Evolutionary conservation across 2,329 filamentous ascomycete genomes (phyloP), one percentile per base, ranked within the genome.

Genomic region (Talaromyces verruculosus): DNA sequence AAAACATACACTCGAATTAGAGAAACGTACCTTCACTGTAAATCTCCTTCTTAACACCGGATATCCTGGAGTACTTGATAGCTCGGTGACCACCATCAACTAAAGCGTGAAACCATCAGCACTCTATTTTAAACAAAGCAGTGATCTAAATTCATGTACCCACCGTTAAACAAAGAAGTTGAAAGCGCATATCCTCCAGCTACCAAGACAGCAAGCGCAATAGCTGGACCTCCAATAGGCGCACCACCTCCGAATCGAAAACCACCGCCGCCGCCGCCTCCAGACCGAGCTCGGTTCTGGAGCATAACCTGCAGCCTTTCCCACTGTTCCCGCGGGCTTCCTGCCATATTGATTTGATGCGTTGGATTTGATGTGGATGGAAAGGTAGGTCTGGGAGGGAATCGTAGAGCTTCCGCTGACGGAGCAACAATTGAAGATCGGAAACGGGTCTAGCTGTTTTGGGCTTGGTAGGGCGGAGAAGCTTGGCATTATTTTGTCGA

Each of bases 1-100:
- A 25, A n/a, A 13, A 2, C 19, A 8, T 25, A 19, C 22, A 7
- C 2, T n/a, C 15, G 33, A 25, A 37, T 25, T n/a, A 15, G 39
- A 49, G 6, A 15, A 39, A 41, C 45, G 69, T 80, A 92, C 94
- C 95, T 92, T 99, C 95, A 73, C 75, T 85, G 83, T 96, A 99
- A 79, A 99, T 99, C 76, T 98, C 92, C 83, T 93, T 93, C 85
- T 91, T 90, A 65, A 99, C 94, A 84, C 95, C 95, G 75, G 88
- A 91, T 80, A 97, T 75, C 78, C 93, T 90, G 73, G 90, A 93
- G 84, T 99, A 99, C 82, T 99, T 99, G 86, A 99, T 99, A 71
- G 95, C 95, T 77, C 95, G 90, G 81, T 98, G 95, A 83, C 95
- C 95, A 89, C 95, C 95, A 77, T 99, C 95, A 74, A 99, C 95